phyloP scores from a whole-genome alignment of 768 basidiomycete genomes.

The Russula emetica region DNA sequence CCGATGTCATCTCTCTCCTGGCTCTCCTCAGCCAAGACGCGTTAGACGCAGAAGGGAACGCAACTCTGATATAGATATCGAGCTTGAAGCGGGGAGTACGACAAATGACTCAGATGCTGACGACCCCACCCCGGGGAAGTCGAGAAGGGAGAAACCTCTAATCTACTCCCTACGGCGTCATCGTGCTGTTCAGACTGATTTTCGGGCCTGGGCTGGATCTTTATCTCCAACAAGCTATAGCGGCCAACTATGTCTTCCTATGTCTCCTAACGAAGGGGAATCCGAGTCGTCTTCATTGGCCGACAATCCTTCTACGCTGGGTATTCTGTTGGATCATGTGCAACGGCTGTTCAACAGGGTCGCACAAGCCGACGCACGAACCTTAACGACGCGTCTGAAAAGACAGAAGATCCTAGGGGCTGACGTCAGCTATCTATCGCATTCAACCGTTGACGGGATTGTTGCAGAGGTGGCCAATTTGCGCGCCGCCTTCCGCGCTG shows the following conservation, averaged over 20 bases:
- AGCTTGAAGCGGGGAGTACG: slow-evolving; percentile 11
- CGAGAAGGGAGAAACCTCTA: background rate
- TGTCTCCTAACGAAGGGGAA: slow-evolving; percentile 52
- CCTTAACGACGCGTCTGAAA: slow-evolving; percentile 84
- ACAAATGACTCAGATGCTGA: slow-evolving; percentile 10
- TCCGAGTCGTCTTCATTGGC: slow-evolving; percentile 75
- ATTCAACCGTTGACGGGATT: slow-evolving; percentile 71
- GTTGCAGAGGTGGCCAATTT: slow-evolving; percentile 63
- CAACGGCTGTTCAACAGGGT: slow-evolving; percentile 59
- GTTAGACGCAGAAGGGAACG: slow-evolving; percentile 35
- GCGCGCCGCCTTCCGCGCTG: slow-evolving; percentile 66
- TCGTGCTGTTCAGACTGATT: slow-evolving; percentile 67
- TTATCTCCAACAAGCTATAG: slow-evolving; percentile 27
- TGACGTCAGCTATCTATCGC: slow-evolving; percentile 82
- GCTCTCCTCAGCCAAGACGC: slow-evolving; percentile 32
- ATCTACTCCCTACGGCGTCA: slow-evolving; percentile 1
- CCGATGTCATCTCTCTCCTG: slow-evolving; percentile 42
- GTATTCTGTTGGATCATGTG: slow-evolving; percentile 59
- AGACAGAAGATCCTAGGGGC: slow-evolving; percentile 84
- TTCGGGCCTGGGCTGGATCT: slow-evolving; percentile 31
- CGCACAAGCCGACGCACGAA: slow-evolving; percentile 75
- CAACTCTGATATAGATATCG: slow-evolving; percentile 16
- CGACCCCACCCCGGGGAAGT: slow-evolving; percentile 6
- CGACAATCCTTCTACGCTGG: slow-evolving; percentile 50
- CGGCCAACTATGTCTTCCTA: slow-evolving; percentile 36